Percentiles rank a stretch among this genome's conserved stretches.
These are phyloP conservation scores for Diaporthe citri DNA, from an alignment of 2,329 filamentous ascomycete genomes.

Conservation along the genomic window DNA sequence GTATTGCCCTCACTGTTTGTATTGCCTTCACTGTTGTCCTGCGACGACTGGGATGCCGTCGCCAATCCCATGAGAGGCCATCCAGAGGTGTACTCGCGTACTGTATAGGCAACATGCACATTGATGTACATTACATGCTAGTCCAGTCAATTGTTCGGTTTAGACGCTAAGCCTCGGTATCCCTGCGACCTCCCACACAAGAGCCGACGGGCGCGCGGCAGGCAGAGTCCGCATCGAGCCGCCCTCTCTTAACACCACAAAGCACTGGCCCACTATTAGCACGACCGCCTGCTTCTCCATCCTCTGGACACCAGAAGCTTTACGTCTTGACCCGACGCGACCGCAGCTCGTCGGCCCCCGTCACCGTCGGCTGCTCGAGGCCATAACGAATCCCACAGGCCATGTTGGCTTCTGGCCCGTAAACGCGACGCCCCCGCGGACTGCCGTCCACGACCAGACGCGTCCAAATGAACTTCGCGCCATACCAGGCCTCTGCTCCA, in stretches of 20 bases:
- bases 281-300: neutral
- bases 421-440: slow-evolving; percentile 21
- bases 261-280: neutral
- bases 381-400: slow-evolving; percentile 15
- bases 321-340: neutral
- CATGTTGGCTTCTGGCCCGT: slow-evolving; percentile 25
- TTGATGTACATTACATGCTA: neutral
- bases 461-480: slow-evolving; percentile 86
- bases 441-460: slow-evolving; percentile 42
- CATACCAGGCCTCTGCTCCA: slow-evolving; percentile 93
- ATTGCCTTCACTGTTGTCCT: neutral
- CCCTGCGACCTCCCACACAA: neutral
- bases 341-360: slow-evolving; percentile 33
- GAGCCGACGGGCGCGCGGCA: neutral
- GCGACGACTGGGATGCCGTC: too few species aligned
- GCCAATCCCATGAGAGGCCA: neutral
- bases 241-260: neutral
- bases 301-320: neutral
- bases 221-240: neutral
- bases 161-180: neutral
- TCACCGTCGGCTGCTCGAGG: slow-evolving; percentile 20
- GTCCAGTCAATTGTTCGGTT: neutral
- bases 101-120: neutral
- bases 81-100: neutral
- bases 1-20: too few species aligned